Evolutionary conservation across 2,329 filamentous ascomycete genomes (phyloP), one percentile per base, ranked within the genome.

Genomic region (Thielaviopsis musarum): DNA sequence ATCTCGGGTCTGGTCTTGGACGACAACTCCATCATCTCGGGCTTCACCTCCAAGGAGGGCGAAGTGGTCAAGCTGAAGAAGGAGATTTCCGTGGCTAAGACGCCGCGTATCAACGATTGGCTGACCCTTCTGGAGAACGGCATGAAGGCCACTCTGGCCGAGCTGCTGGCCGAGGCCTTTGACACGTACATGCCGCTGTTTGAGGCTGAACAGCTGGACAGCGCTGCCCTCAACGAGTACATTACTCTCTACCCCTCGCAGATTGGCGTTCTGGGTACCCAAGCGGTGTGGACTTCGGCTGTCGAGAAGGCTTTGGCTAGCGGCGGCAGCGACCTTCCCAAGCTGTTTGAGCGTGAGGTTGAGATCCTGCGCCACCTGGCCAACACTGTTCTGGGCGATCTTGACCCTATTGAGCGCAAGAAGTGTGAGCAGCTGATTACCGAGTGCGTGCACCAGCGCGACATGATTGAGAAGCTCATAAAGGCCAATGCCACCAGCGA

Each of bases 351-450:
- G 22, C 83, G 86, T 30, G 88, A 95, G 69, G 85, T 95, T 30
- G 83, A 87, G 66, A 81, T 96, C 28, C 82, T 99, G 52, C 83
- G 88, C 59, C 76, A 95, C 22, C 83, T 98, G 59, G 93, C 93
- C 21, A 80, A 87, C 48, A 91, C 89, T 2, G 93, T 99, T 13
- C 77, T 98, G 17, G 88, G 88, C 48, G 91, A 98, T 67, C 80
- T 98, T 22, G 87, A 91, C 64, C 76, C 88, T 6, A 87, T 96
- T 56, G 82, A 87, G 68, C 82, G 93, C 63, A 95, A 95, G 78
- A 96, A 95, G 75, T 98, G 91, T 71, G 93, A 99, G 70, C 91
- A 96, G 71, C 80, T 98, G 64, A 98, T 99, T 68, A 99, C 94
- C 0, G 94, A 98, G 70, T 97, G 93, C 68, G 93, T 99, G 15